Percentiles rank a stretch among this genome's conserved stretches.
Evolutionary conservation across 2,329 filamentous ascomycete species (phyloP).

Genomic region (Sarocladiaceae sp.): DNA sequence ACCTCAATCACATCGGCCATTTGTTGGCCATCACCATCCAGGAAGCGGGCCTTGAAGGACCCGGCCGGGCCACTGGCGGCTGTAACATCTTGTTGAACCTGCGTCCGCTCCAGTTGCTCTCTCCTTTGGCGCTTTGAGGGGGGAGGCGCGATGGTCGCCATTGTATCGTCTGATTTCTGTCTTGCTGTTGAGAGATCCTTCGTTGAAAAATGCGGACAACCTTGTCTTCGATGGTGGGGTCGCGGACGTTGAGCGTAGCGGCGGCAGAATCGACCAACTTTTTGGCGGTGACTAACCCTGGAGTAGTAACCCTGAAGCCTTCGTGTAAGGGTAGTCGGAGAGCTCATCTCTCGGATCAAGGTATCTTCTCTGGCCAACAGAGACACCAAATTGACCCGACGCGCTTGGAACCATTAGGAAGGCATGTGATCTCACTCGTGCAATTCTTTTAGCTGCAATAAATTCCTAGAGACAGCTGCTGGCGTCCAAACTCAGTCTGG

Average conservation of each 20-base stretch:
- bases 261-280: conserved; percentile 7
- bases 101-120: conserved; percentile 63
- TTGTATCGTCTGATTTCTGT: conserved; percentile 27
- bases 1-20: conserved; percentile 65
- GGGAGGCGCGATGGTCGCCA: conserved; percentile 79
- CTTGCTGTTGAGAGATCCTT: neutral
- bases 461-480: too few species aligned
- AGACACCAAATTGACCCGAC: too few species aligned
- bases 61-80: conserved; percentile 63
- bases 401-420: too few species aligned
- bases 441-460: too few species aligned
- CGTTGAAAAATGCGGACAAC: conserved; percentile 1
- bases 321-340: too few species aligned
- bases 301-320: too few species aligned
- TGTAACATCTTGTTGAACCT: conserved; percentile 68
- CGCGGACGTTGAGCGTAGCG: neutral
- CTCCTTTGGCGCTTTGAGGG: conserved; percentile 83
- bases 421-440: too few species aligned
- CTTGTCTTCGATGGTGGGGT: neutral
- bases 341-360: too few species aligned
- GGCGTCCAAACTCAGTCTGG: too few species aligned
- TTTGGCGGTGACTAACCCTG: conserved; percentile 7
- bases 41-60: conserved; percentile 79
- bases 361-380: too few species aligned
- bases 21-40: conserved; percentile 72